Percentiles rank a stretch among this genome's conserved stretches.
Evolutionary conservation across 2,329 filamentous ascomycete species (phyloP).

Genomic region (Fonsecaea pedrosoi): DNA sequence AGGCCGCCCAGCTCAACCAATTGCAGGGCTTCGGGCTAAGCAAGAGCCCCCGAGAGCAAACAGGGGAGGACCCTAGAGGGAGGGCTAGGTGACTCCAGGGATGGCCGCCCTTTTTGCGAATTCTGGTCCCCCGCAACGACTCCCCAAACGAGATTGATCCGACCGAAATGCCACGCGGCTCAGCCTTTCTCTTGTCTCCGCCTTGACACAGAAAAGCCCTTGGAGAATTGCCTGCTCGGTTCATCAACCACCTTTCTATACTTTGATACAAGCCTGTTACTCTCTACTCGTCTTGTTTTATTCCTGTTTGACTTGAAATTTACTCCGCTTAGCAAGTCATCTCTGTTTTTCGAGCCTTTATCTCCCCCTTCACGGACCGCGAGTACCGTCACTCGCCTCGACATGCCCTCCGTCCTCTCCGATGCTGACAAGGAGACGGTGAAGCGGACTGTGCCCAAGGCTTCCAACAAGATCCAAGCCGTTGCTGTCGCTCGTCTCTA

Average conservation of each 20-base stretch:
- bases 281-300: slow-evolving; percentile 2
- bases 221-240: background rate
- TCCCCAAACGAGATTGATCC: slow-evolving; percentile 1
- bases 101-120: background rate
- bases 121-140: slow-evolving; percentile 6
- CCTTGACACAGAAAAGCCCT: background rate
- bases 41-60: background rate
- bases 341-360: background rate
- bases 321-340: background rate
- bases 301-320: background rate
- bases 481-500: slow-evolving; percentile 93
- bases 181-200: slow-evolving; percentile 7
- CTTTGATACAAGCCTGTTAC: slow-evolving; percentile 1
- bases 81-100: background rate
- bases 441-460: slow-evolving; percentile 90
- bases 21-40: background rate
- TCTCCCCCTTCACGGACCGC: background rate
- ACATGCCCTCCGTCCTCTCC: slow-evolving; percentile 72
- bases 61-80: background rate
- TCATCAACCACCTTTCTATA: background rate
- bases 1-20: background rate
- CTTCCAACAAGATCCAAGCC: slow-evolving; percentile 95
- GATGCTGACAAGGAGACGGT: slow-evolving; percentile 97
- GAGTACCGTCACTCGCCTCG: slow-evolving; percentile 32
- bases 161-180: slow-evolving; percentile 18